These are phyloP conservation scores for Globisporangium orthogonon DNA, from an alignment of 352 stramenopile genomes.

Conservation along the genomic window DNA sequence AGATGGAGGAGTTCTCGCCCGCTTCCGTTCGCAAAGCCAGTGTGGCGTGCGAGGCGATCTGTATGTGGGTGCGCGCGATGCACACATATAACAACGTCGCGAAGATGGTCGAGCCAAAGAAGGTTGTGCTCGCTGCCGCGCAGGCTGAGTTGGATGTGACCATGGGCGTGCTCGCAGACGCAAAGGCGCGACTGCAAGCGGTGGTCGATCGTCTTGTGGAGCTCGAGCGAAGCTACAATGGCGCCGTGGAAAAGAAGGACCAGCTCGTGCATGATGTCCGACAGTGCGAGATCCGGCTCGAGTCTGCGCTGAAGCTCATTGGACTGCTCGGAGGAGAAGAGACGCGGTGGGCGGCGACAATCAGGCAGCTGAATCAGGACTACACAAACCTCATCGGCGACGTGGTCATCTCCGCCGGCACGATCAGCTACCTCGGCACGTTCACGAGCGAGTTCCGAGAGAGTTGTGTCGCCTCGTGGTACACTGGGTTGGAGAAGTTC, in stretches of 20 bases:
- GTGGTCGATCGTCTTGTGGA: conserved; percentile 88
- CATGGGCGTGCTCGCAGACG: conserved; percentile 80
- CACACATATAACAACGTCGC: conserved; percentile 91
- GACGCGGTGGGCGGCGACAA: conserved; percentile 84
- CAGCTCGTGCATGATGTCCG: conserved; percentile 71
- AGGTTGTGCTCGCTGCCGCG: conserved; percentile 73
- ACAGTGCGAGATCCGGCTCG: conserved; percentile 83
- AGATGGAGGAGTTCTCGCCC: conserved; percentile 89
- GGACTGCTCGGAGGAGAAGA: conserved; percentile 87
- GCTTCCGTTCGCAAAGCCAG: conserved; percentile 87
- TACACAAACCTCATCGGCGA: conserved; percentile 90
- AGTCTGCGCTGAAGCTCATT: conserved; percentile 89
- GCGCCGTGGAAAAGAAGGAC: conserved; percentile 84
- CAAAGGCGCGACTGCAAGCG: conserved; percentile 72
- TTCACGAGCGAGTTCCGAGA: conserved; percentile 93
- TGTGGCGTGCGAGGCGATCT: conserved; percentile 90
- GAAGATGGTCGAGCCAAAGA: conserved; percentile 92
- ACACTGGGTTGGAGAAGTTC: conserved; percentile 60
- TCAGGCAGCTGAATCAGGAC: conserved; percentile 67
- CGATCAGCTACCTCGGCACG: conserved; percentile 91
- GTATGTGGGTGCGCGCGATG: conserved; percentile 93
- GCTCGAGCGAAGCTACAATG: conserved; percentile 86
- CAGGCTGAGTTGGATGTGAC: conserved; percentile 86
- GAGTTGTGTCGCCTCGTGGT: conserved; percentile 77
- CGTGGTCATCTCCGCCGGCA: conserved; percentile 86